Base-by-base conservation (phyloP, 345 rosid species). In the Gossypium rotundifolium region DNA sequence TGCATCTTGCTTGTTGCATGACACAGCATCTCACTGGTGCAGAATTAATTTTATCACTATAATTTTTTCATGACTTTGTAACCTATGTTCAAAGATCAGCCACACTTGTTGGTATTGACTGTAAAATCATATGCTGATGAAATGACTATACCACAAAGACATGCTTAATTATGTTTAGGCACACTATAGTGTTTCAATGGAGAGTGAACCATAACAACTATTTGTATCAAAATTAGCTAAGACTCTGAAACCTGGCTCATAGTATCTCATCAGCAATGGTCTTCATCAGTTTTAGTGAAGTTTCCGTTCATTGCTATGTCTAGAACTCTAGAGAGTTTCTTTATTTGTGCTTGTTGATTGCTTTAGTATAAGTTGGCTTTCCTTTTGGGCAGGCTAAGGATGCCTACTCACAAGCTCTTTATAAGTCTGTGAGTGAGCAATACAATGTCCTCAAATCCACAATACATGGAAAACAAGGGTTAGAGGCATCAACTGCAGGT, bases 401-500 rank as follows among this genome's bases (percentile, higher is more conserved):
- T 79, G 87, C 74, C 14, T 95, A 82, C 57, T 22, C 88, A 60
- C 78, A 76, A 80, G 83, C 84, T 14, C 75, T 92, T 14, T 88
- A 88, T 77, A 71, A 85, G 20, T 88, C 93, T 42, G 91, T 88
- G 20, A 73, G 60, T 13, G 89, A 83, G 70, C 99, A 95, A 69
- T 91, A 95, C 86, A 78, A 83, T 65, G 85, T 84, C 62, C 87
- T 95, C 58, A 81, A 85, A 79, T 82, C 89, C 45, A 98, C 97
- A n/a, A 73, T 92, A 69, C 83, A 83, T 71, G 87, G 88, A 22
- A 82, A 85, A 77, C 83, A 40, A 81, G 93, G 97, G 72, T 66
- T 84, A n/a, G 82, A 85, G 72, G 94, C 93, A 74, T 91, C 98
- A 75, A 87, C 76, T 72, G 82, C 89, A 45, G 73, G 72, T 14